A percentile compares a stretch with the other conserved stretches of the same genome.
phyloP scores from a whole-genome alignment of 2,329 filamentous ascomycete genomes.

The Samsoniella hepiali region DNA sequence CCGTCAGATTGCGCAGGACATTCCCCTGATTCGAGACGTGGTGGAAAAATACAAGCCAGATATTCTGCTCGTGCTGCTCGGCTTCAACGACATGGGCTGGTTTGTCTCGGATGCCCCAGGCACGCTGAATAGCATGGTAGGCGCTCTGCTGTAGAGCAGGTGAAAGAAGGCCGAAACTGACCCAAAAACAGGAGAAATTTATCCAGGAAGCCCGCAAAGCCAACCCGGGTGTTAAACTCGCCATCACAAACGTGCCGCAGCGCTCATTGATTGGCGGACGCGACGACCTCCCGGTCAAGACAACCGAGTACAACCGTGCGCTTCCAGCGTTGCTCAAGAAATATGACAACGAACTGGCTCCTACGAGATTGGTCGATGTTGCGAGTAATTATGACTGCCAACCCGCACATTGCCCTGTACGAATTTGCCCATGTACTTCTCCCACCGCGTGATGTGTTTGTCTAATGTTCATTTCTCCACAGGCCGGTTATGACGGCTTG shows the following conservation, averaged over 20 bases:
- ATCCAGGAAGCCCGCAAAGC: conserved; percentile 31
- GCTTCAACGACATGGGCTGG: conserved; percentile 37
- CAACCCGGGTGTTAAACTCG: conserved; percentile 27
- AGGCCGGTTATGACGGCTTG: conserved; percentile 10
- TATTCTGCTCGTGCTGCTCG: conserved; percentile 33
- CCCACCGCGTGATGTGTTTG: too few species aligned
- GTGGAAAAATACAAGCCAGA: conserved; percentile 32
- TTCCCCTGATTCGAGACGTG: conserved; percentile 27
- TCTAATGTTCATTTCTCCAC: not conserved
- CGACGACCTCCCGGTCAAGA: conserved; percentile 26
- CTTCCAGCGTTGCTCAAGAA: conserved; percentile 19
- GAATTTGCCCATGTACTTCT: not conserved
- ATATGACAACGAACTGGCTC: conserved; percentile 29
- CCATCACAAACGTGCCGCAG: conserved; percentile 32
- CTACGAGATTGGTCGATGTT: conserved; percentile 33
- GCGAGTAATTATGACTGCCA: conserved; percentile 23
- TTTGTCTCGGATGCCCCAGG: conserved; percentile 19
- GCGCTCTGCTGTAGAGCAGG: not conserved
- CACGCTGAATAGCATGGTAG: conserved; percentile 9
- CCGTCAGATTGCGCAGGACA: conserved; percentile 31
- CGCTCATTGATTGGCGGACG: conserved; percentile 25
- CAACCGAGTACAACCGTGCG: conserved; percentile 27
- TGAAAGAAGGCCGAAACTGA: not conserved
- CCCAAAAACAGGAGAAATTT: conserved; percentile 22
- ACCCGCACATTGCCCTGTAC: not conserved